Percentiles rank a stretch among this genome's conserved stretches.
These are phyloP conservation scores for Candida anglica DNA, from an alignment of 805 yeast species.

Conservation along the genomic window DNA sequence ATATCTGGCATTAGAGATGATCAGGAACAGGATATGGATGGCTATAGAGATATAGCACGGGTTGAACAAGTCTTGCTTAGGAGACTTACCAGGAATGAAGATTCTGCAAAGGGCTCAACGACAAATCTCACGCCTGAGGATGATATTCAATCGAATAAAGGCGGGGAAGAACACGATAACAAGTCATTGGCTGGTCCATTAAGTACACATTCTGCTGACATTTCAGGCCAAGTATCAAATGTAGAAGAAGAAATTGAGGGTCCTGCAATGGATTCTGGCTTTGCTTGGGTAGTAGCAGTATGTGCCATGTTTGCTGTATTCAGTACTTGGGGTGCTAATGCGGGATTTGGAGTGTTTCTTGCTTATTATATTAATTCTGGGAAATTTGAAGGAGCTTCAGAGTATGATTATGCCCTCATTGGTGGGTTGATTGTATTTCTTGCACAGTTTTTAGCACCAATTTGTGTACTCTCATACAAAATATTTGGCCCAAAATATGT, in stretches of 20 bases:
- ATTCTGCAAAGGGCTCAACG: background rate
- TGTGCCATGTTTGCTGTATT: slow-evolving; percentile 43
- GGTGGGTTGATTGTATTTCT: slow-evolving; percentile 48
- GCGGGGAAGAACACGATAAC: background rate
- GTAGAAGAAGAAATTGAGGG: background rate
- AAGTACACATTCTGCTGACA: background rate
- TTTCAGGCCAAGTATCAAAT: background rate
- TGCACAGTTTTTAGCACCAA: slow-evolving; percentile 56
- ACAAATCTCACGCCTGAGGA: background rate
- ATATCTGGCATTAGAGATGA: slow-evolving; percentile 14
- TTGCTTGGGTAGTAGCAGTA: slow-evolving; percentile 50
- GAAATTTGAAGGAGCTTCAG: slow-evolving; percentile 38
- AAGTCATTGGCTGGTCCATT: background rate
- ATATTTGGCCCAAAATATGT: slow-evolving; percentile 48
- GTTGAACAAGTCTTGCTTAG: background rate
- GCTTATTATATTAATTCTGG: slow-evolving; percentile 41
- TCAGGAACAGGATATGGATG: background rate
- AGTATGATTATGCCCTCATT: slow-evolving; percentile 47
- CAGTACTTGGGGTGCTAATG: slow-evolving; percentile 57
- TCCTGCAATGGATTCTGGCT: slow-evolving; percentile 42
- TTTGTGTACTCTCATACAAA: slow-evolving; percentile 44
- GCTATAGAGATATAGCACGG: background rate
- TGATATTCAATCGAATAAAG: background rate
- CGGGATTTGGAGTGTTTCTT: slow-evolving; percentile 56
- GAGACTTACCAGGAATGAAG: slow-evolving; percentile 2